Evolutionary conservation across 2,329 filamentous ascomycete genomes (phyloP).

Genomic region (Fusarium pilosicola): DNA sequence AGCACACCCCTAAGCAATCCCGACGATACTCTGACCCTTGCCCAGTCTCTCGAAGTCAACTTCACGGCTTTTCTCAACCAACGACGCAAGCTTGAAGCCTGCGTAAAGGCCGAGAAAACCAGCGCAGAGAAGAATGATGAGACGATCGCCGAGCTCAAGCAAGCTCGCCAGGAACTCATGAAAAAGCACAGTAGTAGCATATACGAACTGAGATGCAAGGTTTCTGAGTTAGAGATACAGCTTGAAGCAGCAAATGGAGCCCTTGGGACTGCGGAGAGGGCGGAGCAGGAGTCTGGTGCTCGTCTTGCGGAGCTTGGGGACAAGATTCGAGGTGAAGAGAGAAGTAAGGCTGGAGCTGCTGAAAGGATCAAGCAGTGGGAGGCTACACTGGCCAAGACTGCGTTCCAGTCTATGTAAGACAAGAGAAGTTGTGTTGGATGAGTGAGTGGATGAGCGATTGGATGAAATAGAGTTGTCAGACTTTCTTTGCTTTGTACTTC

Average conservation of each 20-base stretch:
- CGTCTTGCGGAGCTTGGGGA: neutral
- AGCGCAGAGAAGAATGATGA: neutral
- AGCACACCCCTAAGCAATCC: no score
- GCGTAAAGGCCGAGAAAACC: neutral
- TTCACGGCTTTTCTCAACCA: neutral
- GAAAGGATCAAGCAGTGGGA: neutral
- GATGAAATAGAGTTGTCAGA: neutral
- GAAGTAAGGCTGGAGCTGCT: neutral
- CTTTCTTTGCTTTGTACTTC: neutral
- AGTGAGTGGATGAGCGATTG: no score
- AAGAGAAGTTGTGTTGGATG: no score
- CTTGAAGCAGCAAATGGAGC: neutral
- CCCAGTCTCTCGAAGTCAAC: neutral
- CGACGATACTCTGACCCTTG: neutral
- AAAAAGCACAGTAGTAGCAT: neutral
- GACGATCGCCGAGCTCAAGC: neutral
- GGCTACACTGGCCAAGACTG: neutral
- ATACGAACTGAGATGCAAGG: neutral
- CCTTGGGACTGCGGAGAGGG: neutral
- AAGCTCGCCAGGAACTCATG: neutral
- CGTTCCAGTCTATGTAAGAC: neutral
- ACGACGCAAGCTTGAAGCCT: neutral
- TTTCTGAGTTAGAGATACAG: neutral
- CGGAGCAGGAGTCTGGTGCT: neutral
- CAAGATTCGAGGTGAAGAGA: neutral